Conservation (phyloP, 208 protist genomes). For the Naegleria gruberi region DNA sequence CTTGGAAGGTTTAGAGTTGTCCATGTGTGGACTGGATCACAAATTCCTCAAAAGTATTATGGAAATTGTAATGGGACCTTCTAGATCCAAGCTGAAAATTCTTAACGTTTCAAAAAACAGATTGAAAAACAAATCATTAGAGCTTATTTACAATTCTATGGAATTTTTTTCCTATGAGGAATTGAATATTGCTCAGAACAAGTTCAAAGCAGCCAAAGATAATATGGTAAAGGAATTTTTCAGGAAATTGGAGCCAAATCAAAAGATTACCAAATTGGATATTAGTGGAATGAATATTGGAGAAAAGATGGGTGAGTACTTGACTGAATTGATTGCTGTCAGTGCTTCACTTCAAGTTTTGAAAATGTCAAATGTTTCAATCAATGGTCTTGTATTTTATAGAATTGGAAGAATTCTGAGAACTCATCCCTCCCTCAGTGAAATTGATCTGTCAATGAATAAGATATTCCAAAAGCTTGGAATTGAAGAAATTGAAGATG, state of each 20-base stretch:
- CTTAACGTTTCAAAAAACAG: neutral
- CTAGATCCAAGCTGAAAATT: neutral
- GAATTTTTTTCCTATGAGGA: neutral
- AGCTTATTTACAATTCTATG: neutral
- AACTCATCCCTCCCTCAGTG: neutral
- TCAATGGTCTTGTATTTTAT: neutral
- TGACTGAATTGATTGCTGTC: neutral
- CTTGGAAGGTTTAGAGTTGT: neutral
- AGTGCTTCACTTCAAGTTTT: neutral
- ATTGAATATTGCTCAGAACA: neutral
- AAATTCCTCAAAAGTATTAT: neutral
- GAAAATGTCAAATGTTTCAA: neutral
- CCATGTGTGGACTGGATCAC: neutral
- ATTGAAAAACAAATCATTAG: neutral
- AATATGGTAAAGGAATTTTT: neutral
- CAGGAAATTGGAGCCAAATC: neutral
- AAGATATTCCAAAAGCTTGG: neutral
- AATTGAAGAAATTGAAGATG: neutral
- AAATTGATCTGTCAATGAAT: neutral
- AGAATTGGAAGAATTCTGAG: neutral
- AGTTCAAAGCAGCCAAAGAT: neutral
- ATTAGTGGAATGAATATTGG: neutral
- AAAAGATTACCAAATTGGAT: neutral
- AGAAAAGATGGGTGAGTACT: neutral
- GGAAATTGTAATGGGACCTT: neutral